These are phyloP conservation scores for Botrytis byssoidea DNA, from an alignment of 2,329 filamentous ascomycete genomes.

Conservation along the genomic window DNA sequence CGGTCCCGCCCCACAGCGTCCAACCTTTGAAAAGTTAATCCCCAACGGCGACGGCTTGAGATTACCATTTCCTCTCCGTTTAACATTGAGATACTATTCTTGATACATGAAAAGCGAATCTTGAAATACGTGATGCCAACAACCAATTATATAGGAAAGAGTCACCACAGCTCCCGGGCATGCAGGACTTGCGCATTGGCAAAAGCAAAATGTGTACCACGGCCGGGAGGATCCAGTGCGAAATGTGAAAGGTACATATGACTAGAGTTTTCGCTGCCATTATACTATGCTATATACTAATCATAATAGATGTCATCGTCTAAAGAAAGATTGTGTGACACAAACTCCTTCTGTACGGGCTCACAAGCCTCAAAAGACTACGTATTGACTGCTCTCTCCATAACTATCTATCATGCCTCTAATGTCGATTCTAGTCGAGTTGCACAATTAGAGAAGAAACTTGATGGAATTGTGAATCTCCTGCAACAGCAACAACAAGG, in stretches of 20 bases:
- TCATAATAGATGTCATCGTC: slow-evolving; percentile 10
- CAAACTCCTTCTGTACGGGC: neutral
- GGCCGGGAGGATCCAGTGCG: neutral
- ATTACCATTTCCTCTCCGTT: neutral
- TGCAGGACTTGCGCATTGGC: slow-evolving; percentile 19
- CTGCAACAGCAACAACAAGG: neutral
- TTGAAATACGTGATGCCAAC: slow-evolving; percentile 1
- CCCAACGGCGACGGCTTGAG: slow-evolving; percentile 14
- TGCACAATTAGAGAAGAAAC: slow-evolving; percentile 16
- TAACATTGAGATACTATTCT: neutral
- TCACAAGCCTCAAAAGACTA: slow-evolving; percentile 12
- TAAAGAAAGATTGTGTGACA: slow-evolving; percentile 13
- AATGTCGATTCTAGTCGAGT: neutral
- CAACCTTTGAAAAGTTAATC: neutral
- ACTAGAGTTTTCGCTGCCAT: neutral
- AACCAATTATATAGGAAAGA: neutral
- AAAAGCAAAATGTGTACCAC: slow-evolving; percentile 17
- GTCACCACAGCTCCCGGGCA: slow-evolving; percentile 2
- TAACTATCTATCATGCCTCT: neutral
- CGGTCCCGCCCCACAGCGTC: neutral
- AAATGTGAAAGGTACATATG: slow-evolving; percentile 21
- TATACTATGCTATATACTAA: neutral
- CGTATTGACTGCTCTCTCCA: neutral
- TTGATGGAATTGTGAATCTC: slow-evolving; percentile 17
- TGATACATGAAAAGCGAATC: neutral